Evolutionary conservation across 2,329 filamentous ascomycete species (phyloP).

Genomic region (Cladosporium phlei): DNA sequence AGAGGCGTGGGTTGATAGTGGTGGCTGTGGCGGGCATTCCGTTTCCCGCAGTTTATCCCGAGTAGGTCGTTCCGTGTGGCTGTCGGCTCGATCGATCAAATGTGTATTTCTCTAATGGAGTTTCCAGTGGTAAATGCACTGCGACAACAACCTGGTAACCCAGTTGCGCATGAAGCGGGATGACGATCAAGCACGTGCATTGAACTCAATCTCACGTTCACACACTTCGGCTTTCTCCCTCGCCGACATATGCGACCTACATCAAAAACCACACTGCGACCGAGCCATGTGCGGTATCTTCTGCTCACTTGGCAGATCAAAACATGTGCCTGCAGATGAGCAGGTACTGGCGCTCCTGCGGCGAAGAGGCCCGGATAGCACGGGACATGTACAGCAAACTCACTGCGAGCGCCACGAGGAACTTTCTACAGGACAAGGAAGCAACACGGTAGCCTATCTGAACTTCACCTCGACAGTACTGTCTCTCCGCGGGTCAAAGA

Average conservation of each 20-base stretch:
- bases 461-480: constrained; percentile 79
- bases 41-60: background rate
- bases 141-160: constrained; percentile 1
- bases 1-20: background rate
- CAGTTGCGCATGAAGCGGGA: constrained; percentile 5
- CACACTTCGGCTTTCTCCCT: background rate
- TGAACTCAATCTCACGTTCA: background rate
- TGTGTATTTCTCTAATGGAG: background rate
- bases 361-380: constrained; percentile 30
- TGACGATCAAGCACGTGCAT: constrained; percentile 14
- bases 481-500: constrained; percentile 71
- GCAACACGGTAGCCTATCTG: constrained; percentile 40
- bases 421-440: constrained; percentile 1
- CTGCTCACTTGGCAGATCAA: constrained; percentile 26
- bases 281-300: constrained; percentile 37
- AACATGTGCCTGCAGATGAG: constrained; percentile 19
- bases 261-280: too few relatives aligned
- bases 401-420: background rate
- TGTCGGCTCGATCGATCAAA: constrained; percentile 1
- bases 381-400: constrained; percentile 6
- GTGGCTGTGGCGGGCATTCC: constrained; percentile 4
- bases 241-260: too few relatives aligned
- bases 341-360: constrained; percentile 22
- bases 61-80: background rate
- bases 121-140: background rate